phyloP scores from a whole-genome alignment of 2,329 filamentous ascomycete genomes.

The Microsporum audouinii region DNA sequence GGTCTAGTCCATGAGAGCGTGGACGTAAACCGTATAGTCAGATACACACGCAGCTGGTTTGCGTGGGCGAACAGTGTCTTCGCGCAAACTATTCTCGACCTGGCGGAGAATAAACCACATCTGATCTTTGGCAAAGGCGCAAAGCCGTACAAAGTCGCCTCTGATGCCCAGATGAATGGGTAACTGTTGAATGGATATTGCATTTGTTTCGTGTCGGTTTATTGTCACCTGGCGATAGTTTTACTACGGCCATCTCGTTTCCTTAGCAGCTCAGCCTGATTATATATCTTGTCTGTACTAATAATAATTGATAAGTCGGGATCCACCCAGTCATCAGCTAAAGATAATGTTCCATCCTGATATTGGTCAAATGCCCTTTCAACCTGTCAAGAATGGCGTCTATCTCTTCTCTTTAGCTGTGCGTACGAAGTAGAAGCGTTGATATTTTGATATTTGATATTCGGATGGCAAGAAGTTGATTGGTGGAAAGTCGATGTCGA shows the following conservation, averaged over 20 bases:
- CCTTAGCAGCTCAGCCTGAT: no score
- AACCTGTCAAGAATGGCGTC: no score
- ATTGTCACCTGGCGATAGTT: neutral
- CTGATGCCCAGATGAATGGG: neutral
- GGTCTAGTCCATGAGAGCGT: constrained; percentile 89
- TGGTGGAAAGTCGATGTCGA: neutral
- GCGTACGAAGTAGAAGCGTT: no score
- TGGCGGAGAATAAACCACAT: constrained; percentile 80
- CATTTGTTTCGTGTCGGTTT: neutral
- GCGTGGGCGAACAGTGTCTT: constrained; percentile 98
- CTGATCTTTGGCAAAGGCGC: constrained; percentile 61
- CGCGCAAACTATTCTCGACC: constrained; percentile 77
- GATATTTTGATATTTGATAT: no score
- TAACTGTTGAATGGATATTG: neutral
- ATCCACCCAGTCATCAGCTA: no score
- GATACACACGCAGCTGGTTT: constrained; percentile 88
- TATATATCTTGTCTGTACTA: no score
- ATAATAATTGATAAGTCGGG: no score
- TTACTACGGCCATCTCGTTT: neutral
- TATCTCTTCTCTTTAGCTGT: no score
- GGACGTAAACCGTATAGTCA: constrained; percentile 57
- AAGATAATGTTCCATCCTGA: no score
- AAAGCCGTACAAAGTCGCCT: constrained; percentile 21
- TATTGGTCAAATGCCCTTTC: no score
- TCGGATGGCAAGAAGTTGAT: neutral